Evolutionary conservation across 73 alveolate genomes (phyloP).

Genomic region (Tetrahymena thermophila): DNA sequence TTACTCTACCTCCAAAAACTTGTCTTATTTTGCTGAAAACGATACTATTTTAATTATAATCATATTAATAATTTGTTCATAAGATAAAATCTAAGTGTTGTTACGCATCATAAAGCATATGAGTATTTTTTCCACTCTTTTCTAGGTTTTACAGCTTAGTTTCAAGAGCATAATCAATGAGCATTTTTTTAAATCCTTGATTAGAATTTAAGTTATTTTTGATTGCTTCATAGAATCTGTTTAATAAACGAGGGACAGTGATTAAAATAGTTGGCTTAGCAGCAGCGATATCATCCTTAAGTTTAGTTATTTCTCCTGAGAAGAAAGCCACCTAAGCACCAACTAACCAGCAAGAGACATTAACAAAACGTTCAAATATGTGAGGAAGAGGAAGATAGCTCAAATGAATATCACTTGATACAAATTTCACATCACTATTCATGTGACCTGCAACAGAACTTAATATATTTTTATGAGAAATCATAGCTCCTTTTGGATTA

Average conservation of each 20-base stretch:
- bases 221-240: conserved; percentile 71
- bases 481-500: conserved; percentile 95
- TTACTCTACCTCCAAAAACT: conserved; percentile 80
- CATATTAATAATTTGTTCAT: background rate
- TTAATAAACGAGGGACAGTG: conserved; percentile 31
- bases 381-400: conserved; percentile 95
- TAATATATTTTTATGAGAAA: conserved; percentile 60
- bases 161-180: conserved; percentile 65
- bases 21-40: conserved; percentile 46
- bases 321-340: conserved; percentile 78
- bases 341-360: conserved; percentile 41
- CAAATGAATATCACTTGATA: conserved; percentile 72
- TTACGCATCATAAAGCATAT: conserved; percentile 44
- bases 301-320: conserved; percentile 74
- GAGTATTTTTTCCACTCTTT: conserved; percentile 46
- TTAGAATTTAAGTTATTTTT: conserved; percentile 45
- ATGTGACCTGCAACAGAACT: conserved; percentile 45
- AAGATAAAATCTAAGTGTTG: background rate
- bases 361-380: conserved; percentile 79
- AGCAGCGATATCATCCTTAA: conserved; percentile 76
- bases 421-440: conserved; percentile 45
- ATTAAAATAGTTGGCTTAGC: conserved; percentile 45
- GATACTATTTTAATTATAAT: conserved; percentile 42
- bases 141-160: conserved; percentile 47
- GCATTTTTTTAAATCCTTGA: conserved; percentile 54